A percentile compares a stretch with the other conserved stretches of the same genome.
These are phyloP conservation scores for Harrya chromipes DNA, from an alignment of 768 basidiomycete genomes.

Conservation along the genomic window DNA sequence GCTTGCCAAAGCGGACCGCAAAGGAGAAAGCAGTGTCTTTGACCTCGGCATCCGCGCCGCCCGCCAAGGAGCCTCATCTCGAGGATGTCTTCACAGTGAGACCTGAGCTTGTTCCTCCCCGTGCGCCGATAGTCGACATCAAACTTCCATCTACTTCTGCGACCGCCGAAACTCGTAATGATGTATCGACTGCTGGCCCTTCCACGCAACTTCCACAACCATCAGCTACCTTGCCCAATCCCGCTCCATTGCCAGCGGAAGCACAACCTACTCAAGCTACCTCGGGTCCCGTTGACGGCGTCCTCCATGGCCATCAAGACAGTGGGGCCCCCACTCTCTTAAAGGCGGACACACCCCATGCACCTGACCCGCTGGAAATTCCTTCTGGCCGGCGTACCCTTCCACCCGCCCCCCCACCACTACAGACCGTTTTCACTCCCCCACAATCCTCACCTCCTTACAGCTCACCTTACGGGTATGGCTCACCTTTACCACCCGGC, in stretches of 20 bases:
- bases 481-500: slow-evolving; percentile 59
- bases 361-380: slow-evolving; percentile 19
- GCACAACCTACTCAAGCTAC: slow-evolving; percentile 12
- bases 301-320: slow-evolving; percentile 31
- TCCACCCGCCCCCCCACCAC: slow-evolving; percentile 40
- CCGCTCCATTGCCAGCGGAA: slow-evolving; percentile 8
- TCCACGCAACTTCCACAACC: slow-evolving; percentile 11
- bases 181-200: slow-evolving; percentile 5
- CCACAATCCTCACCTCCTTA: slow-evolving; percentile 54
- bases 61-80: slow-evolving; percentile 37
- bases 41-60: slow-evolving; percentile 16
- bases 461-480: slow-evolving; percentile 65
- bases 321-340: slow-evolving; percentile 23
- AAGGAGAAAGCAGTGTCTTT: slow-evolving; percentile 33
- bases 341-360: slow-evolving; percentile 27
- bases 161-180: background rate
- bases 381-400: slow-evolving; percentile 25
- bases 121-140: slow-evolving; percentile 23
- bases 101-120: slow-evolving; percentile 40
- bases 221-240: slow-evolving; percentile 5
- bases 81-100: slow-evolving; percentile 61
- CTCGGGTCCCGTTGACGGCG: slow-evolving; percentile 9
- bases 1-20: slow-evolving; percentile 44
- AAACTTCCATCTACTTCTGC: slow-evolving; percentile 31
- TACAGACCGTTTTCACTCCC: slow-evolving; percentile 43